Percentiles rank a stretch among this genome's conserved stretches.
Conservation (phyloP, 1,284 basidiomycete genomes). For the Malassezia globosa region DNA sequence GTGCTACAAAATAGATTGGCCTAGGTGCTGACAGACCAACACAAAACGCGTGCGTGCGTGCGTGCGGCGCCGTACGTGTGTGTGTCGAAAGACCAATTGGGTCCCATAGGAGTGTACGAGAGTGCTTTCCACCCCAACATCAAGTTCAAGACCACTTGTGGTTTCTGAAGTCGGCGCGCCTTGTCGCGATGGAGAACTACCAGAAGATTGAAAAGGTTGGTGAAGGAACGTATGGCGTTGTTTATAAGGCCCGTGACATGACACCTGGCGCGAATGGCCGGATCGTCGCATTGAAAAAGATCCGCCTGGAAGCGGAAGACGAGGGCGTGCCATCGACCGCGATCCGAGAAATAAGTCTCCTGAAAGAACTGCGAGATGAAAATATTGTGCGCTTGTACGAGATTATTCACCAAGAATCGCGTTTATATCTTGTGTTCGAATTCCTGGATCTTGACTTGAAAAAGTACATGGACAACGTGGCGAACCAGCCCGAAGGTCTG, state of each 20-base stretch:
- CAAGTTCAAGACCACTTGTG: neutral
- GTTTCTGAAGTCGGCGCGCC: neutral
- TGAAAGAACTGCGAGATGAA: slow-evolving; percentile 91
- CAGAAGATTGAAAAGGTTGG: slow-evolving; percentile 65
- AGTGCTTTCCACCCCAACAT: too few relatives aligned
- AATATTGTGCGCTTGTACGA: slow-evolving; percentile 91
- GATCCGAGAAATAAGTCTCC: slow-evolving; percentile 87
- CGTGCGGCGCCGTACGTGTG: too few relatives aligned
- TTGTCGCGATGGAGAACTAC: slow-evolving; percentile 49
- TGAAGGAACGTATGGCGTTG: slow-evolving; percentile 86
- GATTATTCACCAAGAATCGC: slow-evolving; percentile 92
- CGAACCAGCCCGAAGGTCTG: slow-evolving; percentile 52
- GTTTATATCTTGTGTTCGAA: slow-evolving; percentile 94
- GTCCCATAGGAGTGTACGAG: too few relatives aligned
- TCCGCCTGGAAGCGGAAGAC: slow-evolving; percentile 91
- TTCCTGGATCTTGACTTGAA: slow-evolving; percentile 89
- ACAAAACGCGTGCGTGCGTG: neutral
- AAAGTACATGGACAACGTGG: slow-evolving; percentile 72
- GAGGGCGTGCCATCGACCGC: slow-evolving; percentile 95
- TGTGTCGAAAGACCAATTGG: too few relatives aligned
- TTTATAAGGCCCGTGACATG: slow-evolving; percentile 56
- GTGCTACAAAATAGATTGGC: too few relatives aligned
- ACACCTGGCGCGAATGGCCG: slow-evolving; percentile 59
- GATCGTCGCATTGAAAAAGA: slow-evolving; percentile 64
- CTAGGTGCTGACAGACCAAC: neutral